phyloP scores from a whole-genome alignment of 768 basidiomycete genomes.

The Butyriboletus loyo region DNA sequence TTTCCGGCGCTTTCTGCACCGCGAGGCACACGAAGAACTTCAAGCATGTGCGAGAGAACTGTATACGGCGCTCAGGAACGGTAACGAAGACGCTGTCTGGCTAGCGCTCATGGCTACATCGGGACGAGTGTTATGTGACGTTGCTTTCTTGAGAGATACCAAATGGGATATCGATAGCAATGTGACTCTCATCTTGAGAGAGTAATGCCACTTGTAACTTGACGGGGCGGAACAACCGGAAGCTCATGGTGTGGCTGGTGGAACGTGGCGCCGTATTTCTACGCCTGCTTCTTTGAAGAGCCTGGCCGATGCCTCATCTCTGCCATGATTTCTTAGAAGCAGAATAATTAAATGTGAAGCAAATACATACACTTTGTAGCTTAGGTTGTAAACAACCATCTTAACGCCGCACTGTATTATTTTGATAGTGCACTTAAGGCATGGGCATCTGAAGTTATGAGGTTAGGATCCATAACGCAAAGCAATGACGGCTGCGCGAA shows the following conservation, averaged over 20 bases:
- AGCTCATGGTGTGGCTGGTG: slow-evolving; percentile 31
- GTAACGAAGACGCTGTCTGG: slow-evolving; percentile 86
- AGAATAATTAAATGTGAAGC: background rate
- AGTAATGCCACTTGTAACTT: slow-evolving; percentile 20
- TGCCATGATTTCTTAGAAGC: slow-evolving; percentile 26
- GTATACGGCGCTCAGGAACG: slow-evolving; percentile 54
- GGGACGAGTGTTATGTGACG: slow-evolving; percentile 38
- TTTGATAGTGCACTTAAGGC: slow-evolving; percentile 94
- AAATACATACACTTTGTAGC: slow-evolving; percentile 84
- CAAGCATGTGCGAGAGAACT: slow-evolving; percentile 63
- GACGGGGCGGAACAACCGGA: background rate
- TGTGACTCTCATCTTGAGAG: slow-evolving; percentile 27
- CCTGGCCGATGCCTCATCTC: slow-evolving; percentile 77
- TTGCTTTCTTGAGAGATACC: slow-evolving; percentile 50
- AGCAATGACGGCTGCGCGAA: slow-evolving; percentile 37
- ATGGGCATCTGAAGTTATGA: slow-evolving; percentile 74
- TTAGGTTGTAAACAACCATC: slow-evolving; percentile 90
- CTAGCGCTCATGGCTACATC: slow-evolving; percentile 59
- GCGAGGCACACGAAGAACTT: slow-evolving; percentile 67
- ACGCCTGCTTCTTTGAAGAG: slow-evolving; percentile 82
- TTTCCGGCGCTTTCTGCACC: slow-evolving; percentile 75
- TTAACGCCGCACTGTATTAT: slow-evolving; percentile 94
- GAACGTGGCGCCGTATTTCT: slow-evolving; percentile 68
- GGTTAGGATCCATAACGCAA: background rate
- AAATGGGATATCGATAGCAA: slow-evolving; percentile 62